Evolutionary conservation across 1,139 yeast genomes (phyloP).

Genomic region (Yamadazyma atmosphaerica): DNA sequence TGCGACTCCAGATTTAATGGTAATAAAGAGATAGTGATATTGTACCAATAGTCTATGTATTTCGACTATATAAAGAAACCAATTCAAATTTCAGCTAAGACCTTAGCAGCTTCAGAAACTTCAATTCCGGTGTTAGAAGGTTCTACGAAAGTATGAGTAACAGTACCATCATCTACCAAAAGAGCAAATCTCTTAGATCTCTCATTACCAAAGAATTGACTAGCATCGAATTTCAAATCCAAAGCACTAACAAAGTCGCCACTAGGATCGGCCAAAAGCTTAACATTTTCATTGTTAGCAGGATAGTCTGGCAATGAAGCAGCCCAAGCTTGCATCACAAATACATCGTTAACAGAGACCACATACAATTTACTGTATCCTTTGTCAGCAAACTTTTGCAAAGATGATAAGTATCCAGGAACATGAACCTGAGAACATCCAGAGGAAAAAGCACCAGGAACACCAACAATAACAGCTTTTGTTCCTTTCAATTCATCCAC

Average conservation of each 20-base stretch:
- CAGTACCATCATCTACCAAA: conserved; percentile 71
- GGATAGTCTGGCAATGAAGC: conserved; percentile 33
- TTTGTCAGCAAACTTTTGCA: conserved; percentile 56
- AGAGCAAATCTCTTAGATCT: conserved; percentile 80
- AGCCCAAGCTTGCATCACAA: conserved; percentile 74
- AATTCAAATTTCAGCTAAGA: conserved; percentile 27
- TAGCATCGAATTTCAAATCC: conserved; percentile 70
- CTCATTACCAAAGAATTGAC: conserved; percentile 68
- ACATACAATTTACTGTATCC: conserved; percentile 64
- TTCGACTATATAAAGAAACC: too few species aligned
- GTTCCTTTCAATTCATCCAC: conserved; percentile 54
- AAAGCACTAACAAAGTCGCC: conserved; percentile 68
- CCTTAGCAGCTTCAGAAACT: conserved; percentile 43
- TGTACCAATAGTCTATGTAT: too few species aligned
- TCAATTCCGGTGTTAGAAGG: conserved; percentile 78
- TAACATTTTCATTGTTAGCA: conserved; percentile 34
- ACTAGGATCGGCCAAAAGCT: conserved; percentile 73
- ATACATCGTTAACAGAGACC: conserved; percentile 82
- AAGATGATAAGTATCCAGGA: conserved; percentile 67
- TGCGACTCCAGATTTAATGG: too few species aligned
- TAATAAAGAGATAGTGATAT: neutral
- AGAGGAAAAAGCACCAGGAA: conserved; percentile 91
- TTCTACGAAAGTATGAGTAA: conserved; percentile 66
- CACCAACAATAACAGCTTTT: conserved; percentile 69
- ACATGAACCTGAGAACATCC: conserved; percentile 79